Percentiles rank a stretch among this genome's conserved stretches.
phyloP scores from a whole-genome alignment of 2,329 filamentous ascomycete species.

The Teratosphaeria pseudoeucalypti region DNA sequence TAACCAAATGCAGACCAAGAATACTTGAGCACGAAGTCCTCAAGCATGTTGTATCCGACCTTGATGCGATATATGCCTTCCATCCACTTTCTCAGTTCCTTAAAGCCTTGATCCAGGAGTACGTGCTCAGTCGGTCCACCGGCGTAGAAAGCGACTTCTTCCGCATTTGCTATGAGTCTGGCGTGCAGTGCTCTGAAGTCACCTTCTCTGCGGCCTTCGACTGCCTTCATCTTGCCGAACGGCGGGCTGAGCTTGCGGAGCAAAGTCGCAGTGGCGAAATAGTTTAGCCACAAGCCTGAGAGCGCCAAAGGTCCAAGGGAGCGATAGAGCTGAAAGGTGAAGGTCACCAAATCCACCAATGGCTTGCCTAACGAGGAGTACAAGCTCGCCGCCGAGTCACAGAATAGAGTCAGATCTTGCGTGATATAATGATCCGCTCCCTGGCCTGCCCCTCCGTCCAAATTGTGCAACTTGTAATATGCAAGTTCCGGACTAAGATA shows the following conservation, averaged over 20 bases:
- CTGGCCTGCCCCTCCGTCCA: conserved; percentile 86
- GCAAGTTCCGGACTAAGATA: conserved; percentile 92
- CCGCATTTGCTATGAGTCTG: conserved; percentile 87
- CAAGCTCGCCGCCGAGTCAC: conserved; percentile 77
- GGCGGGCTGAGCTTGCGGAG: conserved; percentile 81
- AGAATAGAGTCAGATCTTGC: conserved; percentile 91
- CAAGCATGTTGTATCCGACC: conserved; percentile 96
- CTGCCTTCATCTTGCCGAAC: conserved; percentile 92
- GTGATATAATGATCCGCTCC: conserved; percentile 96
- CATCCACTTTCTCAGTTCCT: conserved; percentile 91
- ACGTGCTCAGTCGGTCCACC: conserved; percentile 91
- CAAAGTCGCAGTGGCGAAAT: conserved; percentile 86
- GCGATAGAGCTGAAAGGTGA: conserved; percentile 93
- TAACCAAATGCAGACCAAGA: conserved; percentile 98
- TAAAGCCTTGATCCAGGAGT: conserved; percentile 85
- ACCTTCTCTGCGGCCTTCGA: conserved; percentile 88
- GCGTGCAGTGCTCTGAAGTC: conserved; percentile 89
- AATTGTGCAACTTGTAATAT: conserved; percentile 88
- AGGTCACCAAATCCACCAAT: conserved; percentile 91
- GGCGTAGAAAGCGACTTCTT: conserved; percentile 95
- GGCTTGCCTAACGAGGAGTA: conserved; percentile 98
- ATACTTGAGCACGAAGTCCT: conserved; percentile 97
- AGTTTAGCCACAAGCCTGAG: conserved; percentile 78
- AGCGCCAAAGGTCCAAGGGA: conserved; percentile 82
- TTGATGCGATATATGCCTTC: conserved; percentile 96